Base-by-base conservation (phyloP, 1,139 yeast genomes). In the Kodamaea alishanica region DNA sequence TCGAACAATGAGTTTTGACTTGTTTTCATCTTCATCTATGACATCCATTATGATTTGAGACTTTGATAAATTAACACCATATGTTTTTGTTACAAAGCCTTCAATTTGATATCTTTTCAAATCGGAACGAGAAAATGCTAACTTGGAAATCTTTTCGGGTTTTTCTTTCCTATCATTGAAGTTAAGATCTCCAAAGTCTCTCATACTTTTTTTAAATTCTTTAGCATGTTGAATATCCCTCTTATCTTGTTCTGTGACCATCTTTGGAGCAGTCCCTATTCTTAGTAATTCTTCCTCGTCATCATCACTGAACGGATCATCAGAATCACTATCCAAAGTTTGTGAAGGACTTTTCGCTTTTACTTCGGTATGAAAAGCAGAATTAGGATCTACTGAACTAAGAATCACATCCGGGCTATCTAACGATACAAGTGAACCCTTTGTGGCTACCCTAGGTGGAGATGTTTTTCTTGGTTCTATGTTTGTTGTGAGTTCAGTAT, bases 41-140 rank as follows among this genome's bases (percentile, higher is more conserved):
- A 83, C 82, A 23, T 71, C 67, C 24, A 82, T 43, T 5, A 79
- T 70, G 11, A 72, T 60, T 48, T 82, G 88, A 28, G 62, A 63
- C 32, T 39, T 42, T 5, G 39, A 32, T n/a, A 22, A 24, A 26
- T 32, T 32, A 22, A 32, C 31, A 7, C 52, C 51, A 48, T 61
- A 77, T 3, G 52, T 49, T 6, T 64, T 59, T 12, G 57, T 50
- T 4, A 65, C 27, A 1, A 79, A 57, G 1, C 60, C 61, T n/a
- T 56, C 45, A 4, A 81, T 71, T 47, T 73, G 73, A 44, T 63
- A 75, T 39, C 92, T 58, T 24, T 61, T 62, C n/a, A 82, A 66
- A 34, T 71, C 74, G 1, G 67, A 56, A 37, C 80, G 62, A 1
- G 60, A 48, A 25, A 70, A 72, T 1, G 81, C 73, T 23, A 75